Conservation (phyloP, 352 stramenopile genomes). For the Phytopythium kandeliae region DNA sequence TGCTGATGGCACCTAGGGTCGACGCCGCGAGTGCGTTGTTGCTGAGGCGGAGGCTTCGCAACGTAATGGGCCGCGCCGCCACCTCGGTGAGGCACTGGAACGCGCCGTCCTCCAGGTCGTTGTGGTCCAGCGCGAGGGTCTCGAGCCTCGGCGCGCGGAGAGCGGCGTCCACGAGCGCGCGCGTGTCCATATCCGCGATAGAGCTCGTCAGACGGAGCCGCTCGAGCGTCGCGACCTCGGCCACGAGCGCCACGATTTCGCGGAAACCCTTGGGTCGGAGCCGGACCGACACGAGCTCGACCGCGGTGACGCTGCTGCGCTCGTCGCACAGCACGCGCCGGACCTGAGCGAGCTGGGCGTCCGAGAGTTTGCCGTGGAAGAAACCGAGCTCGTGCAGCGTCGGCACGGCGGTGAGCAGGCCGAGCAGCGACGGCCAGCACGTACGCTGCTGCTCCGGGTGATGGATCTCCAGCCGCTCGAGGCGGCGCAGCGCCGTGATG, state of each 20-base stretch:
- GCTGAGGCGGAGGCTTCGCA: constrained; percentile 44
- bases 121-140: constrained; percentile 66
- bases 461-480: constrained; percentile 64
- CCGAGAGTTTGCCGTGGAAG: constrained; percentile 64
- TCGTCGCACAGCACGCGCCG: constrained; percentile 16
- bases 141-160: constrained; percentile 28
- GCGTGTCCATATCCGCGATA: constrained; percentile 55
- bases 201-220: constrained; percentile 54
- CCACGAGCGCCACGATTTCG: constrained; percentile 40
- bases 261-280: constrained; percentile 36
- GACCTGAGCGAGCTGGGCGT: constrained; percentile 37
- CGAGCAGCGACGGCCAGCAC: constrained; percentile 28
- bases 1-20: constrained; percentile 40
- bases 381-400: constrained; percentile 48
- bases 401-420: constrained; percentile 23
- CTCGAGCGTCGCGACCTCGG: constrained; percentile 23
- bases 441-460: constrained; percentile 65
- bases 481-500: constrained; percentile 28
- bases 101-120: constrained; percentile 65
- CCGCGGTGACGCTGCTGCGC: constrained; percentile 15
- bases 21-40: constrained; percentile 52
- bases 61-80: constrained; percentile 14
- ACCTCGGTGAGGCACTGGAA: constrained; percentile 32
- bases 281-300: constrained; percentile 74
- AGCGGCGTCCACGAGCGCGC: constrained; percentile 31